phyloP scores from a whole-genome alignment of 1,284 basidiomycete genomes.

The Pseudozyma sp. region DNA sequence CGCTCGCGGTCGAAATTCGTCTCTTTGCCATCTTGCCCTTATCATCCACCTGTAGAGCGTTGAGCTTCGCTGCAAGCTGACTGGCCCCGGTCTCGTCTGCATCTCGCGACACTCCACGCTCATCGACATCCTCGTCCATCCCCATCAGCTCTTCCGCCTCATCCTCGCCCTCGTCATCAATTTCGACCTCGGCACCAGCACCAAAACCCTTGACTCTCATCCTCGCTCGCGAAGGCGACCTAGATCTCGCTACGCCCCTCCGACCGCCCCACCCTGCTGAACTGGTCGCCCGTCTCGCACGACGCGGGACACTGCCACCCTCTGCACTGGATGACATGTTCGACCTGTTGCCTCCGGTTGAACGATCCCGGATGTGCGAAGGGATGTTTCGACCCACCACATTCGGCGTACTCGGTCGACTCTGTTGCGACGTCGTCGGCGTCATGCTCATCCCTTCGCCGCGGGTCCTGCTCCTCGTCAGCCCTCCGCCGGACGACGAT shows the following conservation, averaged over 20 bases:
- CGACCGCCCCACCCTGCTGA: constrained; percentile 9
- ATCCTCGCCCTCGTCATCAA: constrained; percentile 42
- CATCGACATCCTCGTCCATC: background rate
- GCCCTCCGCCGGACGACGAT: constrained; percentile 12
- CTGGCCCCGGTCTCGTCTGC: background rate
- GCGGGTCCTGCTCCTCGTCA: constrained; percentile 6
- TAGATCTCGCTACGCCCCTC: constrained; percentile 13
- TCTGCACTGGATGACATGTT: constrained; percentile 31
- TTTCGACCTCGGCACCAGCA: constrained; percentile 52
- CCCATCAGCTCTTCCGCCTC: constrained; percentile 64
- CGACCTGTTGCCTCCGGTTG: constrained; percentile 10
- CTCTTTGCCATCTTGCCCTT: constrained; percentile 25
- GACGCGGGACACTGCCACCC: constrained; percentile 28
- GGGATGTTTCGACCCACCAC: constrained; percentile 19
- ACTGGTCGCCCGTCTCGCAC: constrained; percentile 27
- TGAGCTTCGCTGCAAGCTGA: constrained; percentile 7
- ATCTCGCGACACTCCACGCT: too few relatives aligned
- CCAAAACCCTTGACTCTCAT: constrained; percentile 52
- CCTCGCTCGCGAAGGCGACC: constrained; percentile 37
- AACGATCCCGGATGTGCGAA: constrained; percentile 23
- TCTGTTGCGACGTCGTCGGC: constrained; percentile 23
- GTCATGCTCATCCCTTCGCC: constrained; percentile 40
- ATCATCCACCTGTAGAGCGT: constrained; percentile 4
- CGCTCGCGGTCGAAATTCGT: constrained; percentile 39
- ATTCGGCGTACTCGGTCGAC: constrained; percentile 32